These are phyloP conservation scores for Trichocladium uniseriatum DNA, from an alignment of 495 filamentous ascomycete species.

Conservation along the genomic window DNA sequence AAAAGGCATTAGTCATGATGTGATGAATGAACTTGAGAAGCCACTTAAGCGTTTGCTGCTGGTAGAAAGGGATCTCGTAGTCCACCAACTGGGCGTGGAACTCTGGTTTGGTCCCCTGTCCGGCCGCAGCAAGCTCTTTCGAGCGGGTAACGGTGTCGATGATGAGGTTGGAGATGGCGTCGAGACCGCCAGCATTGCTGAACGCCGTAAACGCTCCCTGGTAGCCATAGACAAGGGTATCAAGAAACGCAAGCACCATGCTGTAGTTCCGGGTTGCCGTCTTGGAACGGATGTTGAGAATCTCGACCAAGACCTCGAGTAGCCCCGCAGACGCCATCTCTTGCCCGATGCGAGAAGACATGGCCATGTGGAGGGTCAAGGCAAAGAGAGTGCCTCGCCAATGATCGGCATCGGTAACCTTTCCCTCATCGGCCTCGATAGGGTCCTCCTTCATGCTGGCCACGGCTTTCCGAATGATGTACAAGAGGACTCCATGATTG, in stretches of 20 bases:
- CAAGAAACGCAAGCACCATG: constrained; percentile 73
- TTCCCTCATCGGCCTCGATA: constrained; percentile 44
- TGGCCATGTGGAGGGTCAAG: constrained; percentile 66
- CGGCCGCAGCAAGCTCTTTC: constrained; percentile 50
- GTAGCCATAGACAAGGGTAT: constrained; percentile 72
- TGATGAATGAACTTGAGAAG: constrained; percentile 94
- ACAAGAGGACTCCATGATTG: constrained; percentile 93
- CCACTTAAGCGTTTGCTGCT: constrained; percentile 86
- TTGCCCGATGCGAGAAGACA: constrained; percentile 58
- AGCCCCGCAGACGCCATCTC: constrained; percentile 78
- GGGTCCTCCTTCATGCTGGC: constrained; percentile 61
- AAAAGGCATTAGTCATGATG: constrained; percentile 69
- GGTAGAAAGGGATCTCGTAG: constrained; percentile 83
- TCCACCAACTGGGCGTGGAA: constrained; percentile 77
- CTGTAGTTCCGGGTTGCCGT: constrained; percentile 75
- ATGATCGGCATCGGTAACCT: constrained; percentile 55
- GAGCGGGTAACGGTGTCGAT: constrained; percentile 68
- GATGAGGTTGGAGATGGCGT: constrained; percentile 76
- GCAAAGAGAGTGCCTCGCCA: constrained; percentile 86
- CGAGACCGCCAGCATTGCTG: constrained; percentile 69
- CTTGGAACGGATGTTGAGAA: constrained; percentile 71
- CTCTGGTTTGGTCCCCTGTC: constrained; percentile 63
- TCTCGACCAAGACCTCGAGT: constrained; percentile 80
- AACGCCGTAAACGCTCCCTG: constrained; percentile 72
- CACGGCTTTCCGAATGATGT: constrained; percentile 81